Evolutionary conservation across 768 basidiomycete species (phyloP).

Genomic region (Auricularia sp.): DNA sequence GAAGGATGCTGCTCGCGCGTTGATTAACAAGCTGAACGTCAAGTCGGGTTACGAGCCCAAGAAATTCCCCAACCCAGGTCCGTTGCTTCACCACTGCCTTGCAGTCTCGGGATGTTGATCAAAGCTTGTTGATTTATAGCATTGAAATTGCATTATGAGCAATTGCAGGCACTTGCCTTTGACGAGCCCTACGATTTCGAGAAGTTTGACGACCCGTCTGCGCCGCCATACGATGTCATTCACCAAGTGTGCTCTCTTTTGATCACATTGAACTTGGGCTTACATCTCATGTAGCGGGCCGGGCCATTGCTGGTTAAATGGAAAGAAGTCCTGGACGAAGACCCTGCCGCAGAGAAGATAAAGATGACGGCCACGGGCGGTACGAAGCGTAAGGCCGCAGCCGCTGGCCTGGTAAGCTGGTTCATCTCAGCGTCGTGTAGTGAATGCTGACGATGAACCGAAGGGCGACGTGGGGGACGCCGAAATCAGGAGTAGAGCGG

Average conservation of each 20-base stretch:
- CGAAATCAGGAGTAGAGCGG: conserved; percentile 60
- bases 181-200: conserved; percentile 76
- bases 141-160: conserved; percentile 78
- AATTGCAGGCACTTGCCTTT: conserved; percentile 87
- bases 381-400: conserved; percentile 64
- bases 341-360: conserved; percentile 51
- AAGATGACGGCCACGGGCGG: conserved; percentile 30
- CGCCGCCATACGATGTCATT: conserved; percentile 67
- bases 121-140: conserved; percentile 30
- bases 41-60: conserved; percentile 85
- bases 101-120: background rate
- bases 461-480: conserved; percentile 57
- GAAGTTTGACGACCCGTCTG: conserved; percentile 71
- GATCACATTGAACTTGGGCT: conserved; percentile 1
- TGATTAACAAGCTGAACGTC: conserved; percentile 71
- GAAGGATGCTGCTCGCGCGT: conserved; percentile 53
- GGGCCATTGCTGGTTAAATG: conserved; percentile 60
- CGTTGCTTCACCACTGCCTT: conserved; percentile 15
- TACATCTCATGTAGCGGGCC: conserved; percentile 39
- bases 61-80: conserved; percentile 85
- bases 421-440: background rate
- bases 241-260: conserved; percentile 49
- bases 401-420: conserved; percentile 18
- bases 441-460: conserved; percentile 11
- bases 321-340: conserved; percentile 52